Base-by-base conservation (phyloP, 164 flowering plant genomes). In the Euptelea pleiosperma region DNA sequence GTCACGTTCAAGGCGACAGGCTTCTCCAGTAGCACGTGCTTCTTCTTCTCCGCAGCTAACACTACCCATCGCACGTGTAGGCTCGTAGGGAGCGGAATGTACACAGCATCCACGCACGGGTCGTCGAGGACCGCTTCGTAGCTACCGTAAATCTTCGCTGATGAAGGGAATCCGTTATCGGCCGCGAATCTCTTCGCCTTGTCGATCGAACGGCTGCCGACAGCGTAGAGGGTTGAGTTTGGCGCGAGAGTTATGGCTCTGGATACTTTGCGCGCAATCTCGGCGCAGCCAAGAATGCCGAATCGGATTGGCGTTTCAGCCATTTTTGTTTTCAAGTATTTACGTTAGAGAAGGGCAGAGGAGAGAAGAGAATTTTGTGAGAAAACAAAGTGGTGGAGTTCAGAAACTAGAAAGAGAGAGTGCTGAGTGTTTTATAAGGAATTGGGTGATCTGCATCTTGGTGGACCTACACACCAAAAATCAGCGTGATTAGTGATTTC, bases 21-120 rank as follows among this genome's bases (percentile, higher is more conserved):
- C 37, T 75, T 75, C 73, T 75, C 79, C 26, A 75, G 43, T 16
- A 71, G 60, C 58, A 75, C 54, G 55, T 75, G 79, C 69, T 75
- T 75, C 68, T 57, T 60, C 65, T 62, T 75, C 65, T 70, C 37
- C 16, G 74, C 78, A 1, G 75, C 75, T 64, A 56, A 14, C 12
- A 68, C 67, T 2, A 62, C 79, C 79, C 75, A 75, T 33, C 30
- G 26, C 49, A 62, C 48, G 60, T 75, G 79, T 37, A 75, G 48
- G 60, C 66, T 71, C 18, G 75, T 75, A 6, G 79, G 79, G 24
- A 75, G 66, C 1, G 79, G 79, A 43, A 75, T 28, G 55, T 75
- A 75, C 14, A 75, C 79, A 11, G 71, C 79, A 34, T 71, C 79
- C 6, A 75, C 69, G 14, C 8, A 21, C 0, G 55, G 60, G 24